These are phyloP conservation scores for Stagonosporopsis vannaccii DNA, from an alignment of 2,329 filamentous ascomycete species.

Conservation along the genomic window DNA sequence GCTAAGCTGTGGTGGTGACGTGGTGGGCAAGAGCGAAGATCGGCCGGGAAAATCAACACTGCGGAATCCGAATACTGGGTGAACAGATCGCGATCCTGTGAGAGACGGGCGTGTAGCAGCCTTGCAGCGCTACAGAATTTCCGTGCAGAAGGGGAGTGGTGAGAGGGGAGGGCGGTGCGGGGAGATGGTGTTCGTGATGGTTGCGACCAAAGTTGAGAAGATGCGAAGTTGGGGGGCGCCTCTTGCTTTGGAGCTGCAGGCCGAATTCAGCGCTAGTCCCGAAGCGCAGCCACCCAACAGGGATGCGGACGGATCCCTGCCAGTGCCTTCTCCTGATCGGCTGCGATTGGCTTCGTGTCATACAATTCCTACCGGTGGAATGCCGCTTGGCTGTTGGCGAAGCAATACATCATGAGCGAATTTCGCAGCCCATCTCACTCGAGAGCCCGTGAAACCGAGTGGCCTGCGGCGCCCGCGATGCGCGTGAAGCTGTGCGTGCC, in stretches of 20 bases:
- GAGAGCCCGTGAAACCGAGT: slow-evolving; percentile 13
- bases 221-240: slow-evolving; percentile 20
- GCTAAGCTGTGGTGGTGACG: slow-evolving; percentile 44
- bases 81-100: slow-evolving; percentile 32
- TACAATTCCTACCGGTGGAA: slow-evolving; percentile 21
- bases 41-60: slow-evolving; percentile 32
- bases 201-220: slow-evolving; percentile 19
- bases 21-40: slow-evolving; percentile 38
- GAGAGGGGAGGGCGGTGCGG: slow-evolving; percentile 18
- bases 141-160: slow-evolving; percentile 29
- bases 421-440: slow-evolving; percentile 12
- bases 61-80: slow-evolving; percentile 19
- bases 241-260: slow-evolving; percentile 17
- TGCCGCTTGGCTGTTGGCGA: slow-evolving; percentile 22
- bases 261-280: slow-evolving; percentile 12
- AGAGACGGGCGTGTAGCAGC: slow-evolving; percentile 33
- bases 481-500: neutral
- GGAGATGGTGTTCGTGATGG: slow-evolving; percentile 17
- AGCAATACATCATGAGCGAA: slow-evolving; percentile 20
- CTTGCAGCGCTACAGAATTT: slow-evolving; percentile 34
- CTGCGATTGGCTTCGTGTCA: slow-evolving; percentile 23
- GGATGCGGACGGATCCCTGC: slow-evolving; percentile 1
- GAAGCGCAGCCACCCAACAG: slow-evolving; percentile 9
- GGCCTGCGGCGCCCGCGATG: slow-evolving; percentile 6
- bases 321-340: slow-evolving; percentile 12